Evolutionary conservation across 192 early-diverging fungal species (phyloP).

Genomic region (Podila minutissima): DNA sequence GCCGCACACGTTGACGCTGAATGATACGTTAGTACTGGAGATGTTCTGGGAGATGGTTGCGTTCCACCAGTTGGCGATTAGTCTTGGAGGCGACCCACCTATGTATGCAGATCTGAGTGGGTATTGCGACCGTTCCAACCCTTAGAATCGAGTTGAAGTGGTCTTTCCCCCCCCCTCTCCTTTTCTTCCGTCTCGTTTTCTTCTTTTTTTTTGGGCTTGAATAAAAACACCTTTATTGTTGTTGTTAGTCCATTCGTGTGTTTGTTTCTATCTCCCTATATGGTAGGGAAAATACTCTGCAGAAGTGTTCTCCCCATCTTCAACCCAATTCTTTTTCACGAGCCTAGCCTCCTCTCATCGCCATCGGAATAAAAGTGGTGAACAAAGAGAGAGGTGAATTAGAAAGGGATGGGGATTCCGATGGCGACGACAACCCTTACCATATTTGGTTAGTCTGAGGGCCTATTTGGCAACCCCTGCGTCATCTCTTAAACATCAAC

Average conservation of each 20-base stretch:
- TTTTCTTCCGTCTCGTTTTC: background rate
- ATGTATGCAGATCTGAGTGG: conserved; percentile 20
- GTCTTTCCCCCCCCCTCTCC: background rate
- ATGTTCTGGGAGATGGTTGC: conserved; percentile 30
- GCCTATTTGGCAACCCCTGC: too few species aligned
- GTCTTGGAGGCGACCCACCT: background rate
- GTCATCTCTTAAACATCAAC: too few species aligned
- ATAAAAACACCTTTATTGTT: conserved; percentile 4
- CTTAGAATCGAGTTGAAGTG: conserved; percentile 2
- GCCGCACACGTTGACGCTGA: conserved; percentile 13
- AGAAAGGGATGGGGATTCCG: too few species aligned
- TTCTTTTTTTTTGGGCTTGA: background rate
- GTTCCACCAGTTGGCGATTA: conserved; percentile 25
- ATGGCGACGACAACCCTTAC: too few species aligned
- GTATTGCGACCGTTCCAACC: background rate
- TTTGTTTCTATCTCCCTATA: too few species aligned
- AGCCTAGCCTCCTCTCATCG: too few species aligned
- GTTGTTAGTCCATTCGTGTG: background rate
- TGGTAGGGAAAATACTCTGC: too few species aligned
- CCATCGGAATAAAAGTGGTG: too few species aligned
- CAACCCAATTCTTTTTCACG: too few species aligned
- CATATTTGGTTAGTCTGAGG: too few species aligned
- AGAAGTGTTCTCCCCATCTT: too few species aligned
- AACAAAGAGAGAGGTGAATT: too few species aligned
- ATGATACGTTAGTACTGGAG: conserved; percentile 17